These are phyloP conservation scores for Phtheirospermum japonicum DNA, from an alignment of 257 asterid species.

Conservation along the genomic window DNA sequence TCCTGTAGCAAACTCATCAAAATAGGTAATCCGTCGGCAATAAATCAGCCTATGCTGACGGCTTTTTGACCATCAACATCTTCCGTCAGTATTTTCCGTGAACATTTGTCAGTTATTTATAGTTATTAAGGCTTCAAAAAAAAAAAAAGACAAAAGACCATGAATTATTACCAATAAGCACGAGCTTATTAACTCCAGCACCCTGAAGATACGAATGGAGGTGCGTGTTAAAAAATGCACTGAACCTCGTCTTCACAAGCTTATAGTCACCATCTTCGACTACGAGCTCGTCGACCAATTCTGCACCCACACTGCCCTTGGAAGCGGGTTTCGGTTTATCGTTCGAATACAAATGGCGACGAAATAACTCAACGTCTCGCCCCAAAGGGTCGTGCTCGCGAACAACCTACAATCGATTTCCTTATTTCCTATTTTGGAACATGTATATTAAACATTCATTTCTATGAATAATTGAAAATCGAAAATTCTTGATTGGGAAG, in stretches of 20 bases:
- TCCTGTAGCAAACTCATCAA: too few relatives aligned
- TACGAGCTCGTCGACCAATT: slow-evolving; percentile 67
- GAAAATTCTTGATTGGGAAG: too few relatives aligned
- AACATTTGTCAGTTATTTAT: too few relatives aligned
- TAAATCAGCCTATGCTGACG: too few relatives aligned
- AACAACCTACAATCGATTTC: slow-evolving; percentile 49
- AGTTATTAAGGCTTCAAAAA: too few relatives aligned
- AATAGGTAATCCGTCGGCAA: too few relatives aligned
- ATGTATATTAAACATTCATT: too few relatives aligned
- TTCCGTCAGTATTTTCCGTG: too few relatives aligned
- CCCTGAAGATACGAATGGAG: slow-evolving; percentile 79
- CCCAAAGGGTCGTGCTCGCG: slow-evolving; percentile 90
- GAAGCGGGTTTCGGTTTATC: slow-evolving; percentile 69
- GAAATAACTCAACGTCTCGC: slow-evolving; percentile 77
- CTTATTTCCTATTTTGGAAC: background rate
- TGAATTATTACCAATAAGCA: slow-evolving; percentile 48
- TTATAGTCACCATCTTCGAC: slow-evolving; percentile 73
- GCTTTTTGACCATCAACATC: too few relatives aligned
- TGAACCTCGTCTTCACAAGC: slow-evolving; percentile 85
- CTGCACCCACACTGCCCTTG: slow-evolving; percentile 78
- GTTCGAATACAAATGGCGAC: slow-evolving; percentile 51
- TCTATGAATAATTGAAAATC: too few relatives aligned
- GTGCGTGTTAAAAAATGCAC: slow-evolving; percentile 83
- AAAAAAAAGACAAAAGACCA: background rate
- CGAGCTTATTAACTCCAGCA: slow-evolving; percentile 47